These are phyloP conservation scores for Chaetomium tenue DNA, from an alignment of 495 filamentous ascomycete species.

Conservation along the genomic window DNA sequence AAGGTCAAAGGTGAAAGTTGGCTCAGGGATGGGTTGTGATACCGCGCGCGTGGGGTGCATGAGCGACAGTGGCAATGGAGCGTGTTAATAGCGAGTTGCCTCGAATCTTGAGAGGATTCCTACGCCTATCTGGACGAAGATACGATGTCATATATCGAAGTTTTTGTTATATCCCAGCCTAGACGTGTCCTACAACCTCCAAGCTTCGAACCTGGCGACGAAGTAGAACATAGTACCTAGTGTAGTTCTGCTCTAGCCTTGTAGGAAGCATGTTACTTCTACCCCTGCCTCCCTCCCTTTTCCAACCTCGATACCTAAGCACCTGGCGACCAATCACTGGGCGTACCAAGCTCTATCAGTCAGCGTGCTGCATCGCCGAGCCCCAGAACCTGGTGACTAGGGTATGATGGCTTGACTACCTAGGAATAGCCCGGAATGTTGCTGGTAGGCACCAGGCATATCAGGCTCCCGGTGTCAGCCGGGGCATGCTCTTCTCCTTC, in stretches of 20 bases:
- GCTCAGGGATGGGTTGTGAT: slow-evolving; percentile 7
- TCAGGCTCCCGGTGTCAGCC: not conserved
- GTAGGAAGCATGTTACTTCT: too few relatives aligned
- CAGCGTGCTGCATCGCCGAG: not conserved
- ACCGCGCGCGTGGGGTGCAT: not conserved
- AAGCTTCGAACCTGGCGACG: not conserved
- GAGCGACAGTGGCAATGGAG: not conserved
- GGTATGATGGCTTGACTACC: not conserved
- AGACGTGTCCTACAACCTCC: too few relatives aligned
- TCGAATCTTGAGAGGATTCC: not conserved
- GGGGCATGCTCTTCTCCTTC: not conserved
- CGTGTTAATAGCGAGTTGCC: slow-evolving; percentile 5
- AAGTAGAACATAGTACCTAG: too few relatives aligned
- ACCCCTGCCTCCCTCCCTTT: not conserved
- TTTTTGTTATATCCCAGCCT: not conserved
- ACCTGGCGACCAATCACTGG: not conserved
- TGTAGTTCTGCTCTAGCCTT: not conserved
- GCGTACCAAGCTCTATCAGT: slow-evolving; percentile 1
- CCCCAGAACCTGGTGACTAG: not conserved
- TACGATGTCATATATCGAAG: slow-evolving; percentile 11
- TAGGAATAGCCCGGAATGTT: not conserved
- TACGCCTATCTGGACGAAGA: slow-evolving; percentile 16
- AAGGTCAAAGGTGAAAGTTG: slow-evolving; percentile 1
- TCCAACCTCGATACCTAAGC: not conserved
- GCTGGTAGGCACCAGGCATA: not conserved